Base-by-base conservation (phyloP, 1,284 basidiomycete genomes). In the Ceratobasidium theobromae region DNA sequence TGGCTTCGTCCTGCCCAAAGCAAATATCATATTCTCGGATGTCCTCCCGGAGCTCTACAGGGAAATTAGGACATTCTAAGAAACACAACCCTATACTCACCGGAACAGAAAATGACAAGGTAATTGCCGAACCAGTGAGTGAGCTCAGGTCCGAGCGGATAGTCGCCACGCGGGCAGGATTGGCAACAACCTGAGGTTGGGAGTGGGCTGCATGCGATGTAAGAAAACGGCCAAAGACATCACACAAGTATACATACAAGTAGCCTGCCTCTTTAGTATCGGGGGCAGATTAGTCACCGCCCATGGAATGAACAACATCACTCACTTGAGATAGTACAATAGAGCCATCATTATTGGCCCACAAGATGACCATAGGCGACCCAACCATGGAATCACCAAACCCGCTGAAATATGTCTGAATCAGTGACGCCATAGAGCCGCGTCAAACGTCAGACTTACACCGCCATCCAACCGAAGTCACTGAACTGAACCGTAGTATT, bases 341-440 rank as follows among this genome's bases (percentile, higher is more conserved):
- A 0, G 72, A 70, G 2, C 78, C 77, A 60, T 77, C 74, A 4
- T 70, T 68, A 67, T 77, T 78, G 18, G 78, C 76, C 78, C 78
- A 80, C 16, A 74, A 72, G 41, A 80, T 76, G 32, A 78, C 71
- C 73, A 78, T 74, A 0, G 76, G 74, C 2, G 73, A 72, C 46
- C 71, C 69, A 43, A 71, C 65, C 76, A 77, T 77, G 18, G 65
- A 58, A 0, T 62, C 58, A 0, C 76, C 76, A 57, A 76, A 76
- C 3, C 76, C 76, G 70, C 75, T 75, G 38, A 18, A 16, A 16
- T 43, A 5, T n/a, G 46, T n/a, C 3, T 51, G n/a, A 52, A 21
- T 32, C 33, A 14, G 18, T 33, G 32, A 33, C 4, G 30, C 51
- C 30, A 33, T 4, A 8, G 49, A 6, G 33, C 21, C 14, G 18